Conservation (phyloP, 129 eudicot genomes). For the Tagetes erecta region DNA sequence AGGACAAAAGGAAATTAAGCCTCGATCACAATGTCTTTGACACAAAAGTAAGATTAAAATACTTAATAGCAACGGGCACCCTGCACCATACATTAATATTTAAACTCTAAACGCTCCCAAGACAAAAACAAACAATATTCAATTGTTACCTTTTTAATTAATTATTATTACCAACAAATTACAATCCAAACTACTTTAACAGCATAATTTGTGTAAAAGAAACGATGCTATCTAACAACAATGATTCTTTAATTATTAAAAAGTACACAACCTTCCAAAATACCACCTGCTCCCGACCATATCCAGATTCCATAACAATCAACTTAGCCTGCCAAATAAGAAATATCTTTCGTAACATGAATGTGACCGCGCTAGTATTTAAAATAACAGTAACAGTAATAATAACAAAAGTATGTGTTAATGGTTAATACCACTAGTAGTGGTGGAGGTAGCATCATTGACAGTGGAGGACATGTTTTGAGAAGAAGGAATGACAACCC, state of each 20-base stretch:
- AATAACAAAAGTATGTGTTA: background rate
- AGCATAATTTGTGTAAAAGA: slow-evolving; percentile 20
- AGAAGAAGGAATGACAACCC: slow-evolving; percentile 48
- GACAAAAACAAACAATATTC: slow-evolving; percentile 30
- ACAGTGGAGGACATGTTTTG: slow-evolving; percentile 30
- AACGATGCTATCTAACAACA: slow-evolving; percentile 32
- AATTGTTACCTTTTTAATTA: slow-evolving; percentile 23
- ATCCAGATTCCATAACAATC: slow-evolving; percentile 24
- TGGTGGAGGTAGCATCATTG: background rate
- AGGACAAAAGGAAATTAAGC: slow-evolving; percentile 30
- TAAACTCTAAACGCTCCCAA: slow-evolving; percentile 11
- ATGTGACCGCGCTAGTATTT: background rate
- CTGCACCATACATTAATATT: slow-evolving; percentile 44
- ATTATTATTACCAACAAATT: slow-evolving; percentile 23
- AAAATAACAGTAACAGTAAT: too few relatives aligned
- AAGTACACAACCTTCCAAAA: slow-evolving; percentile 32
- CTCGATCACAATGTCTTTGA: slow-evolving; percentile 30
- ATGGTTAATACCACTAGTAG: background rate
- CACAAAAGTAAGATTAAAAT: slow-evolving; percentile 37
- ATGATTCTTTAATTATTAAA: slow-evolving; percentile 26
- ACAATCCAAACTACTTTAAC: slow-evolving; percentile 11
- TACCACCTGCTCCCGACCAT: slow-evolving; percentile 23
- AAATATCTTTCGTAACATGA: background rate
- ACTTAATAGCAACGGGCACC: slow-evolving; percentile 29
- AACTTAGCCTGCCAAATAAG: slow-evolving; percentile 25